Evolutionary conservation across 2,329 filamentous ascomycete species (phyloP), one percentile per base, ranked within the genome.

Genomic region (Monilinia laxa): DNA sequence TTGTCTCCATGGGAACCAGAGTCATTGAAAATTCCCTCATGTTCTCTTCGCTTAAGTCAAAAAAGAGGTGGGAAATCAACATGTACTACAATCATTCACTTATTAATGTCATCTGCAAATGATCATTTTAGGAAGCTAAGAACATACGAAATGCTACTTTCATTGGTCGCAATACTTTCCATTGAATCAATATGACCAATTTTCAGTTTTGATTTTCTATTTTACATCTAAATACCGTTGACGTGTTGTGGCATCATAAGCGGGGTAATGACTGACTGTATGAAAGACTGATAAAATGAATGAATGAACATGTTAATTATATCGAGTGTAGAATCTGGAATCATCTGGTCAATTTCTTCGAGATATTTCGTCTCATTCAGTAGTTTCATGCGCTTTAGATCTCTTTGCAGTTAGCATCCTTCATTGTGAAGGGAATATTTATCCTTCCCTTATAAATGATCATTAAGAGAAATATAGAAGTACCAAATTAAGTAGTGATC

Each of bases 21-120:
- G 45, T 51, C 45, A 14, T 38, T 6, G 20, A 38, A 38, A 20
- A 51, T 14, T 60, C 28, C 7, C 45, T 60, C 28, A 51, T 9
- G 18, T 25, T 51, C 31, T 60, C 58, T 20, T 60, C 45, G 58
- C 58, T 35, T 60, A 38, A 51, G 25, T 51, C n/a, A n/a, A 18
- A 7, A 20, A 18, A 7, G 20, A 38, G n/a, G 28, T 20, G 45
- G 28, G 11, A 31, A 51, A 38, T 7, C 45, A 38, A 9, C 12
- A 14, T 51, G 25, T n/a, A 38, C 14, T 60, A 35, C 31, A 9
- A 35, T 35, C 31, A 51, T 60, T 60, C 58, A 60, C 58, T 60
- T 51, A 45, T 60, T 2, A 25, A 38, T 2, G 38, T 60, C n/a
- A 51, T 38, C 20, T 23, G 31, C 52, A 54, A 20, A 55, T 60